phyloP scores from a whole-genome alignment of 2,329 filamentous ascomycete species.

The Penicillium sp. region DNA sequence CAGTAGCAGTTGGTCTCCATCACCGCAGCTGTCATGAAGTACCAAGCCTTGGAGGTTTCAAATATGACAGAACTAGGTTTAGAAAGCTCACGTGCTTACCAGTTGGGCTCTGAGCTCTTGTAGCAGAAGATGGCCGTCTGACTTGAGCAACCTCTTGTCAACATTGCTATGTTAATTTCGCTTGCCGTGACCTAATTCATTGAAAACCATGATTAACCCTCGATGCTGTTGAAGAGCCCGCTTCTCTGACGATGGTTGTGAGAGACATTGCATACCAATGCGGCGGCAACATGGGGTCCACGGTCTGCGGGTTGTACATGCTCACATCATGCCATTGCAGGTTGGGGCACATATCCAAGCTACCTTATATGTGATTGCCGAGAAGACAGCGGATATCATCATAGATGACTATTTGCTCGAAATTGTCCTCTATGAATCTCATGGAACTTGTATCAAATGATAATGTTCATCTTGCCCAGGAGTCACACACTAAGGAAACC shows the following conservation, averaged over 20 bases:
- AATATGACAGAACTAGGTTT: no score
- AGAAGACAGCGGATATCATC: constrained; percentile 20
- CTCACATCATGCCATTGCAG: no score
- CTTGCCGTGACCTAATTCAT: background rate
- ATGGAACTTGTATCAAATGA: background rate
- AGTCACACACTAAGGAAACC: background rate
- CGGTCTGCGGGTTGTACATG: no score
- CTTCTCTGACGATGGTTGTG: background rate
- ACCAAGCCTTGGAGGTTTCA: no score
- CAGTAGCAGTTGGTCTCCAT: no score
- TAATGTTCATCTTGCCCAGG: background rate
- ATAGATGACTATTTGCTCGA: constrained; percentile 9
- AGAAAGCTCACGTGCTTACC: no score
- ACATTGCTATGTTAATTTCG: background rate
- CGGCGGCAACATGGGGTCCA: no score
- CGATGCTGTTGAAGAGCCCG: background rate
- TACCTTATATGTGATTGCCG: background rate
- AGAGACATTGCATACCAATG: no score
- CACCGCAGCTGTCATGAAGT: no score
- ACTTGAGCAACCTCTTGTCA: background rate
- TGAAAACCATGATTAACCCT: background rate
- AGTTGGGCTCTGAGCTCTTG: no score
- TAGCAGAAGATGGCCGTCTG: no score
- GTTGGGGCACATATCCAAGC: no score
- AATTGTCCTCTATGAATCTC: background rate